Conservation (phyloP, 257 asterid species). For the Scutellaria minor region DNA sequence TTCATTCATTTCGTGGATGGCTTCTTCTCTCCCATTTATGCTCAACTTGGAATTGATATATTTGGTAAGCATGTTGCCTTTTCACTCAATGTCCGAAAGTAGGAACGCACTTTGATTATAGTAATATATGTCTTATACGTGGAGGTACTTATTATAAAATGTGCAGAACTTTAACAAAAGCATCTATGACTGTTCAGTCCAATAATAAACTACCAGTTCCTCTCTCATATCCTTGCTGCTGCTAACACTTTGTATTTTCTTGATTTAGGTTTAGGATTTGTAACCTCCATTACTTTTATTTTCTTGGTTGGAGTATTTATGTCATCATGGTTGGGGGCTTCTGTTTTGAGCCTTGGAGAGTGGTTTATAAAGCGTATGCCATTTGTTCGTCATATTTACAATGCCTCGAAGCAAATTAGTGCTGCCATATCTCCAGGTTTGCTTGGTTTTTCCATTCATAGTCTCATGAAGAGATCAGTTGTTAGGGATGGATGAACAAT, state of each 20-base stretch:
- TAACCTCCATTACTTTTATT: constrained; percentile 73
- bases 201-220: constrained; percentile 11
- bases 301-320: constrained; percentile 83
- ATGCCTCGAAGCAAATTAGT: constrained; percentile 86
- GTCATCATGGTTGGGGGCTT: constrained; percentile 86
- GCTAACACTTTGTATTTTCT: constrained; percentile 25
- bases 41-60: constrained; percentile 64
- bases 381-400: constrained; percentile 77
- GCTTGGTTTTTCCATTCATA: constrained; percentile 34
- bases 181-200: constrained; percentile 16
- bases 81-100: constrained; percentile 28
- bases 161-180: constrained; percentile 18
- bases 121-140: constrained; percentile 6
- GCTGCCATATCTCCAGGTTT: constrained; percentile 84
- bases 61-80: constrained; percentile 57
- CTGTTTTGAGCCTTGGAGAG: constrained; percentile 74
- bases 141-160: constrained; percentile 1
- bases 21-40: constrained; percentile 77
- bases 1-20: constrained; percentile 81
- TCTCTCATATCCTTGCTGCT: constrained; percentile 26
- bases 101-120: constrained; percentile 15
- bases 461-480: not conserved
- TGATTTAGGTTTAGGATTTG: constrained; percentile 71
- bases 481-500: constrained; percentile 22
- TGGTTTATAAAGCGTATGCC: constrained; percentile 90